A percentile compares a stretch with the other conserved stretches of the same genome.
Evolutionary conservation across 106 monocot species (phyloP).

Genomic region (Acanthochlamys bracteata): DNA sequence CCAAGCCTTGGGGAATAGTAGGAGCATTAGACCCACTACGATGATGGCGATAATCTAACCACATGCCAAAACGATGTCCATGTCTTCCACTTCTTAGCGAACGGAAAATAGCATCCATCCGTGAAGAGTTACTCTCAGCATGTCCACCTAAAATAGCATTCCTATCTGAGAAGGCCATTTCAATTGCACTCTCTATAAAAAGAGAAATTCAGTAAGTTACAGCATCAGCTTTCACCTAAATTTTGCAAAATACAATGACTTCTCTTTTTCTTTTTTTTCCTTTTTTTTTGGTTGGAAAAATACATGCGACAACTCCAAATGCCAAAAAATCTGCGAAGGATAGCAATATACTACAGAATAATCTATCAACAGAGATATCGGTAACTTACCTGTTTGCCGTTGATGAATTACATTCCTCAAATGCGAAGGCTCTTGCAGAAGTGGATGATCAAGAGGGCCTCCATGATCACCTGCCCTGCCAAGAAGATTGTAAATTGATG

Average conservation of each 20-base stretch:
- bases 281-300: too few species aligned
- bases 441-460: slow-evolving; percentile 62
- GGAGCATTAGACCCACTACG: slow-evolving; percentile 49
- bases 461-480: slow-evolving; percentile 67
- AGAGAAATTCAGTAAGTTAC: neutral
- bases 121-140: slow-evolving; percentile 56
- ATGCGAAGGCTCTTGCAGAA: slow-evolving; percentile 74
- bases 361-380: neutral
- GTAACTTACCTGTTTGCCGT: slow-evolving; percentile 54
- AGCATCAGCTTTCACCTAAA: neutral
- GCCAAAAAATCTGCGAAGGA: neutral
- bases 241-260: too few species aligned
- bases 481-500: slow-evolving; percentile 81
- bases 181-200: slow-evolving; percentile 61
- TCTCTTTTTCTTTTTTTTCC: too few species aligned
- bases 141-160: slow-evolving; percentile 70
- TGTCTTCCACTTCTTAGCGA: slow-evolving; percentile 68
- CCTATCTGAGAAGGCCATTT: slow-evolving; percentile 83
- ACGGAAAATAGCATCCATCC: slow-evolving; percentile 83
- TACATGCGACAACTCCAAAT: neutral
- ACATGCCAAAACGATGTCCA: slow-evolving; percentile 84
- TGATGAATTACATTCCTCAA: slow-evolving; percentile 47
- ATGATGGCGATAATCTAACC: slow-evolving; percentile 79
- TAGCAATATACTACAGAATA: too few species aligned
- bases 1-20: slow-evolving; percentile 80